Evolutionary conservation across 495 filamentous ascomycete species (phyloP).

Genomic region (Hypomontagnella submonticulosa): DNA sequence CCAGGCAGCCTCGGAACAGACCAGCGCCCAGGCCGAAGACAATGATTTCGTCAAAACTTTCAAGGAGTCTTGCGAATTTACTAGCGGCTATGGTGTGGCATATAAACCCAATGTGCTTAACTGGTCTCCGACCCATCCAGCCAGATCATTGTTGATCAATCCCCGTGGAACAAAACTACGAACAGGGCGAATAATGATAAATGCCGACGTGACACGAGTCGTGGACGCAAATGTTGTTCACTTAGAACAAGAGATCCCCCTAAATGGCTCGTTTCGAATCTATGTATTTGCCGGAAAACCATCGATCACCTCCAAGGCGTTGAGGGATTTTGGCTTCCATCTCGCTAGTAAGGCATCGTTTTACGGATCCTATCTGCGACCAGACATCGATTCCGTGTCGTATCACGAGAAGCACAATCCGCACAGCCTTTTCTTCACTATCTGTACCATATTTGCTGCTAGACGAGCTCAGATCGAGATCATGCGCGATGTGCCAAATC

Average conservation of each 20-base stretch:
- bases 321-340: conserved; percentile 73
- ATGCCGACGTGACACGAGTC: conserved; percentile 81
- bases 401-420: conserved; percentile 86
- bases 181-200: conserved; percentile 76
- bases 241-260: conserved; percentile 86
- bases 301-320: conserved; percentile 62
- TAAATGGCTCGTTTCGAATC: conserved; percentile 87
- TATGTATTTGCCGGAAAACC: conserved; percentile 84
- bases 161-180: conserved; percentile 68
- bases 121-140: conserved; percentile 73
- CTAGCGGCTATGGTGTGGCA: conserved; percentile 74
- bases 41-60: conserved; percentile 81
- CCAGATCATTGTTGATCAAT: conserved; percentile 74
- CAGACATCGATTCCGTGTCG: conserved; percentile 70
- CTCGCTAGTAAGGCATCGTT: conserved; percentile 74
- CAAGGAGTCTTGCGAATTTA: conserved; percentile 76
- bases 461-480: conserved; percentile 73
- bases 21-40: conserved; percentile 49
- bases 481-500: conserved; percentile 68
- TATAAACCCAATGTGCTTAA: conserved; percentile 72
- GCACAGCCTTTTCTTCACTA: conserved; percentile 81
- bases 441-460: conserved; percentile 77
- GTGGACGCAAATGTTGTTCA: conserved; percentile 87
- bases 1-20: conserved; percentile 54
- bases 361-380: conserved; percentile 69